phyloP scores from a whole-genome alignment of 805 yeast species.

The Huiozyma sinensis region DNA sequence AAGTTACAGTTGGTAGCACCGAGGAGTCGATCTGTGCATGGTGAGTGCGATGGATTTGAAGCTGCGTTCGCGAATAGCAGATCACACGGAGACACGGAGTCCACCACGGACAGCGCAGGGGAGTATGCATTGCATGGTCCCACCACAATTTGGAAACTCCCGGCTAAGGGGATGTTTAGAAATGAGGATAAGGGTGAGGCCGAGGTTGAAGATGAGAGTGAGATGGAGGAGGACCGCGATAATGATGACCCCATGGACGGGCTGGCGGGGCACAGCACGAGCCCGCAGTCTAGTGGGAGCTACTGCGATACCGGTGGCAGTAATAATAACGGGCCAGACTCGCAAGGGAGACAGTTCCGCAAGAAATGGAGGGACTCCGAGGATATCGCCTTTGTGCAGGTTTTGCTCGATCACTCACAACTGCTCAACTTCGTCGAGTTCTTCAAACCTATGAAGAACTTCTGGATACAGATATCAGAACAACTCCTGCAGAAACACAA shows the following conservation, averaged over 20 bases:
- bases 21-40: no score
- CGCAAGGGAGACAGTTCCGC: conserved; percentile 7
- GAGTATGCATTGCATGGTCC: no score
- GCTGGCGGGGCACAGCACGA: no score
- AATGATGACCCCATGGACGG: not conserved
- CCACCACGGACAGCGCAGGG: no score
- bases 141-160: no score
- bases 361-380: conserved; percentile 19
- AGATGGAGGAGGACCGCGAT: not conserved
- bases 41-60: no score
- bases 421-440: conserved; percentile 17
- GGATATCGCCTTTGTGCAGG: conserved; percentile 15
- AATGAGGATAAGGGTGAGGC: not conserved
- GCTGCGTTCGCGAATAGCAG: no score
- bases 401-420: conserved; percentile 12
- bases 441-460: conserved; percentile 23
- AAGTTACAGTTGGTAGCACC: no score
- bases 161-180: no score
- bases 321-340: not conserved
- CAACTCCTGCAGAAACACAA: conserved; percentile 11
- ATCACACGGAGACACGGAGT: no score
- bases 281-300: no score
- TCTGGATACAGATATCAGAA: conserved; percentile 19
- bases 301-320: not conserved
- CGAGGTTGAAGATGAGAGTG: not conserved